These are phyloP conservation scores for Ensete glaucum DNA, from an alignment of 176 grass and related monocot genomes.

Conservation along the genomic window DNA sequence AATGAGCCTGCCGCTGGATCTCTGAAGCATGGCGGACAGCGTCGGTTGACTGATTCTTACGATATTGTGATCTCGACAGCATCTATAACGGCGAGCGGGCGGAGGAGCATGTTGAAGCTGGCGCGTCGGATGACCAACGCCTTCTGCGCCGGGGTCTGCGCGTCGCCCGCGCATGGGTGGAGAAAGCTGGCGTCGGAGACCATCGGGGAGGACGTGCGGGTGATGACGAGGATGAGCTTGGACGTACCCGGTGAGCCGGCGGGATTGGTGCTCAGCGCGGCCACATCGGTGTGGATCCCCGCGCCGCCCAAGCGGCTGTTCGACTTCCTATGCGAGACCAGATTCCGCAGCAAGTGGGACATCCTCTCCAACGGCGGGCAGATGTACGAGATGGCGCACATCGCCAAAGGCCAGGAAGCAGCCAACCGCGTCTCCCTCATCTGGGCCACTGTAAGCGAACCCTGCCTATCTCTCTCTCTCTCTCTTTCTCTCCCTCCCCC, in stretches of 20 bases:
- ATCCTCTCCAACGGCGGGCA: slow-evolving; percentile 23
- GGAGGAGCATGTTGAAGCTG: slow-evolving; percentile 23
- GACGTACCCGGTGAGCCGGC: slow-evolving; percentile 38
- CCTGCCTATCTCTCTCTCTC: no score
- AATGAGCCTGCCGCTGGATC: background rate
- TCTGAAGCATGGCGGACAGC: background rate
- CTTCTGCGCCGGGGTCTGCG: slow-evolving; percentile 24
- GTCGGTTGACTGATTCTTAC: background rate
- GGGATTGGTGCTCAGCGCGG: slow-evolving; percentile 39
- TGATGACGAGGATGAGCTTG: slow-evolving; percentile 43
- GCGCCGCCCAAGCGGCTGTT: slow-evolving; percentile 13
- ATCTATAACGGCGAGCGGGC: slow-evolving; percentile 26
- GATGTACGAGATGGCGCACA: slow-evolving; percentile 28
- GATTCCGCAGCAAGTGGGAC: slow-evolving; percentile 42
- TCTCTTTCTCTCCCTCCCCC: background rate
- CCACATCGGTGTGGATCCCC: slow-evolving; percentile 28
- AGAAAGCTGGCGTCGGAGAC: background rate
- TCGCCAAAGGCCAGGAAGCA: slow-evolving; percentile 23
- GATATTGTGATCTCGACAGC: background rate
- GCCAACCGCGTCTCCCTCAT: slow-evolving; percentile 49
- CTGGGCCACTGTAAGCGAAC: slow-evolving; percentile 35
- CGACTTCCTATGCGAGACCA: slow-evolving; percentile 47
- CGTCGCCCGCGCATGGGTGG: background rate
- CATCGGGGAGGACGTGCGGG: slow-evolving; percentile 12
- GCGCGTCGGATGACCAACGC: slow-evolving; percentile 30